These are phyloP conservation scores for Tirmania nivea DNA, from an alignment of 495 filamentous ascomycete genomes.

Conservation along the genomic window DNA sequence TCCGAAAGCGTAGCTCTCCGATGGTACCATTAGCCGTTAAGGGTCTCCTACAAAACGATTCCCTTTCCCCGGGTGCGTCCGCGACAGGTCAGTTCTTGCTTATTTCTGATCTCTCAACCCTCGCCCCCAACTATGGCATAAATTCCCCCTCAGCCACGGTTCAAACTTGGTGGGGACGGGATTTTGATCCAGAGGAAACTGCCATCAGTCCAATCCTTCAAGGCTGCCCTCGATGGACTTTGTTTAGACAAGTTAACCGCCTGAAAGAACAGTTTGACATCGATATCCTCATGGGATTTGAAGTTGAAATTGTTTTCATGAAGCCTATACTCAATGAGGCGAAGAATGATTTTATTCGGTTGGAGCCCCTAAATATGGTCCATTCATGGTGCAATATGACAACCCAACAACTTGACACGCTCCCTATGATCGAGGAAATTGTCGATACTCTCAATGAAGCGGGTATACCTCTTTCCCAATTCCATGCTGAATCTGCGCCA, in stretches of 20 bases:
- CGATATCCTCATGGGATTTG: slow-evolving; percentile 49
- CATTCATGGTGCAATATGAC: not conserved
- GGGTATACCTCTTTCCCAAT: slow-evolving; percentile 47
- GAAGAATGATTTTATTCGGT: not conserved
- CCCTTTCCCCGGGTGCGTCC: too few species aligned
- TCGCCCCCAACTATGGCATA: too few species aligned
- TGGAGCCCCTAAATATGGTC: slow-evolving; percentile 7
- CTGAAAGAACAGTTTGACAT: slow-evolving; percentile 23
- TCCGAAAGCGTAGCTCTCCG: too few species aligned
- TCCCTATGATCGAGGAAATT: slow-evolving; percentile 33
- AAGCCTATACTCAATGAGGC: slow-evolving; percentile 15
- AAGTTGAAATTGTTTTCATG: slow-evolving; percentile 63
- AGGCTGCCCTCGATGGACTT: slow-evolving; percentile 37
- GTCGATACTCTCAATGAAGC: slow-evolving; percentile 31
- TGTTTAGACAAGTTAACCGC: slow-evolving; percentile 30
- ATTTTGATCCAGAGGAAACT: too few species aligned
- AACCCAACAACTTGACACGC: not conserved
- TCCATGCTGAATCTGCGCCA: slow-evolving; percentile 52
- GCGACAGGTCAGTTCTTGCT: too few species aligned
- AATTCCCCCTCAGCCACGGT: too few species aligned
- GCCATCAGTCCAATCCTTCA: slow-evolving; percentile 4
- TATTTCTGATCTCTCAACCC: too few species aligned
- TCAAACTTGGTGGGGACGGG: too few species aligned
- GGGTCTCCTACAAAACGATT: too few species aligned
- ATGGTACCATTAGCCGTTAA: too few species aligned